A percentile compares a stretch with the other conserved stretches of the same genome.
phyloP scores from a whole-genome alignment of 768 basidiomycete genomes.

The Leccinum subgranulosum region DNA sequence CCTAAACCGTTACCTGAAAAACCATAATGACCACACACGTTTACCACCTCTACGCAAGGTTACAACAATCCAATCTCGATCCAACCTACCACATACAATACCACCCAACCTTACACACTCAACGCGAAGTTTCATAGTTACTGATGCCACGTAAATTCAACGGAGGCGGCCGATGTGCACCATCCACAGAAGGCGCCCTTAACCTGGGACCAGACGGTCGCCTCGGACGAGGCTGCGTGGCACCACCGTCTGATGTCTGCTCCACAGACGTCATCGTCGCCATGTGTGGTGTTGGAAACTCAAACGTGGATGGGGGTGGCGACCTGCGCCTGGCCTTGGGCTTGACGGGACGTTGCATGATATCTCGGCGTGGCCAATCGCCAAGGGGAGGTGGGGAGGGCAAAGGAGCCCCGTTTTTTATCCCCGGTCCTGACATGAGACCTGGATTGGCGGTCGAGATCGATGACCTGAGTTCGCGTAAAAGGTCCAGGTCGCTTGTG shows the following conservation, averaged over 20 bases:
- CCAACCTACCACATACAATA: neutral
- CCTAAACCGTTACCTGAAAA: conserved; percentile 11
- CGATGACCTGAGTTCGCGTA: conserved; percentile 20
- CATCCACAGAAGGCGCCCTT: conserved; percentile 21
- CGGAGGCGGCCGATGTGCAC: conserved; percentile 14
- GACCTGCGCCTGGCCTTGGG: conserved; percentile 5
- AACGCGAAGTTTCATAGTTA: conserved; percentile 1
- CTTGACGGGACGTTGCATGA: conserved; percentile 26
- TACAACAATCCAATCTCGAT: neutral
- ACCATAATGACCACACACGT: neutral
- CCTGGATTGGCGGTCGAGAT: conserved; percentile 30
- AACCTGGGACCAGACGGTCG: conserved; percentile 33
- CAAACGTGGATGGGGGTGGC: conserved; percentile 18
- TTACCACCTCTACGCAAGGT: conserved; percentile 8
- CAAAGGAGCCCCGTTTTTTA: conserved; percentile 10
- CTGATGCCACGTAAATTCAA: conserved; percentile 18
- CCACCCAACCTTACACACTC: neutral
- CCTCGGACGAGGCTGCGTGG: conserved; percentile 23
- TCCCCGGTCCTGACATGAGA: conserved; percentile 14
- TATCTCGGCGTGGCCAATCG: conserved; percentile 51
- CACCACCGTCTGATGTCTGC: neutral
- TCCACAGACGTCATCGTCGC: conserved; percentile 6
- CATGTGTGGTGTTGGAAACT: conserved; percentile 19
- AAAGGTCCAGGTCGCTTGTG: conserved; percentile 6
- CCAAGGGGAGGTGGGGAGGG: conserved; percentile 47